Conservation (phyloP, 768 basidiomycete species). For the Coprinopsis strossmayeri region DNA sequence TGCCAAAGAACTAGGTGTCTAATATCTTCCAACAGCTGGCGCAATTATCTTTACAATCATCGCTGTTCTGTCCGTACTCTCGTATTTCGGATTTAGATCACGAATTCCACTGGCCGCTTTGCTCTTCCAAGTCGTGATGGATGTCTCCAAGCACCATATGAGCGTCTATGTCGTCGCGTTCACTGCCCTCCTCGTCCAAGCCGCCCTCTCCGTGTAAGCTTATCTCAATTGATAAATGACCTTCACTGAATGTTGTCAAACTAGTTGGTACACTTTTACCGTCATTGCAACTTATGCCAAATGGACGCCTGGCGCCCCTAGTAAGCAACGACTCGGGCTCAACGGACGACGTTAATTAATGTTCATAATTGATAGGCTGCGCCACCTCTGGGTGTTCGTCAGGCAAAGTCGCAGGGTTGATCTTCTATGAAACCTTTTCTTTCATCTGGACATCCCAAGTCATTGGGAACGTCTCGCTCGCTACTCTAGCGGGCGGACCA, state of each 20-base stretch:
- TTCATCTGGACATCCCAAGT: slow-evolving; percentile 85
- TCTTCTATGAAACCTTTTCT: slow-evolving; percentile 76
- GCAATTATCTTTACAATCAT: slow-evolving; percentile 83
- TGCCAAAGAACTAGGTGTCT: not conserved
- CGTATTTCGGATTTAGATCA: slow-evolving; percentile 64
- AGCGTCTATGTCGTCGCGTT: slow-evolving; percentile 78
- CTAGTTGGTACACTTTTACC: slow-evolving; percentile 74
- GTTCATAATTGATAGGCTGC: too few relatives aligned
- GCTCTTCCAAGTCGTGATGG: slow-evolving; percentile 78
- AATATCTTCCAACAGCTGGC: slow-evolving; percentile 40
- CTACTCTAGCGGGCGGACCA: slow-evolving; percentile 76
- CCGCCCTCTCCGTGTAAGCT: slow-evolving; percentile 55
- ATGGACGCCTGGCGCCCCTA: slow-evolving; percentile 72
- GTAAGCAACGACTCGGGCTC: slow-evolving; percentile 36
- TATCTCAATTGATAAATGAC: not conserved
- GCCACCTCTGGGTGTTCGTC: slow-evolving; percentile 50
- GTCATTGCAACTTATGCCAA: slow-evolving; percentile 70
- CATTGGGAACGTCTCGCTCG: slow-evolving; percentile 69
- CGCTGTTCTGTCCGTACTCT: slow-evolving; percentile 64
- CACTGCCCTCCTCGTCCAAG: slow-evolving; percentile 61
- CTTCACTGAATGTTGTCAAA: slow-evolving; percentile 8
- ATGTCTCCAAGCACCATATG: slow-evolving; percentile 76
- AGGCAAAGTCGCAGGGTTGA: slow-evolving; percentile 68
- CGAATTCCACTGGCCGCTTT: slow-evolving; percentile 78
- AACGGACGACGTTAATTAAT: too few relatives aligned